Evolutionary conservation across 352 stramenopile genomes (phyloP).

Genomic region (Phytophthora multivora): DNA sequence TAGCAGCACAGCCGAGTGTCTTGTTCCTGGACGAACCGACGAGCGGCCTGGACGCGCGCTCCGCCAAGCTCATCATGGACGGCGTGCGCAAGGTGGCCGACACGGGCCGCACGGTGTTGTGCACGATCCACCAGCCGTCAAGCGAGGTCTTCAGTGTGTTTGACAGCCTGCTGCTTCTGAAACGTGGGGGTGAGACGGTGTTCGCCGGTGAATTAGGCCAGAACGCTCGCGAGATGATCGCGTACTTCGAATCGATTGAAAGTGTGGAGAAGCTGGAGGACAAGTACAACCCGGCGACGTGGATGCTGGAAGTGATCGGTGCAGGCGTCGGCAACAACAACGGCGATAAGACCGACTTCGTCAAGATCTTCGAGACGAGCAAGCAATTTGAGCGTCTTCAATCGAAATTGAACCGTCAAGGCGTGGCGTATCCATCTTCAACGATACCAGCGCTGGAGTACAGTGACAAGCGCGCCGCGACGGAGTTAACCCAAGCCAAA

Average conservation of each 20-base stretch:
- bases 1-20: slow-evolving; percentile 26
- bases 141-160: slow-evolving; percentile 77
- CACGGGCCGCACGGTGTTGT: slow-evolving; percentile 80
- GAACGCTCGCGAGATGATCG: slow-evolving; percentile 41
- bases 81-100: slow-evolving; percentile 86
- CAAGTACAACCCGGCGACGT: slow-evolving; percentile 81
- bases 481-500: slow-evolving; percentile 28
- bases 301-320: slow-evolving; percentile 48
- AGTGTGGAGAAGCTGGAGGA: slow-evolving; percentile 51
- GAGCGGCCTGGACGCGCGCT: slow-evolving; percentile 85
- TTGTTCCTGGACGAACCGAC: slow-evolving; percentile 77
- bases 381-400: slow-evolving; percentile 31
- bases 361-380: slow-evolving; percentile 36
- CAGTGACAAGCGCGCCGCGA: slow-evolving; percentile 37
- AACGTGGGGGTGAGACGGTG: slow-evolving; percentile 45
- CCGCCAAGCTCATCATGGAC: slow-evolving; percentile 87
- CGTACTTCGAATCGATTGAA: slow-evolving; percentile 30
- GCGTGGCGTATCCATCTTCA: background rate
- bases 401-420: slow-evolving; percentile 39
- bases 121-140: slow-evolving; percentile 93
- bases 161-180: slow-evolving; percentile 28
- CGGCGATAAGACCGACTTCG: slow-evolving; percentile 42
- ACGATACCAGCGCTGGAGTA: slow-evolving; percentile 7
- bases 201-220: slow-evolving; percentile 61
- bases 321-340: slow-evolving; percentile 42